A percentile compares a stretch with the other conserved stretches of the same genome.
These are phyloP conservation scores for Neurospora sp. DNA, from an alignment of 495 filamentous ascomycete species.

Conservation along the genomic window DNA sequence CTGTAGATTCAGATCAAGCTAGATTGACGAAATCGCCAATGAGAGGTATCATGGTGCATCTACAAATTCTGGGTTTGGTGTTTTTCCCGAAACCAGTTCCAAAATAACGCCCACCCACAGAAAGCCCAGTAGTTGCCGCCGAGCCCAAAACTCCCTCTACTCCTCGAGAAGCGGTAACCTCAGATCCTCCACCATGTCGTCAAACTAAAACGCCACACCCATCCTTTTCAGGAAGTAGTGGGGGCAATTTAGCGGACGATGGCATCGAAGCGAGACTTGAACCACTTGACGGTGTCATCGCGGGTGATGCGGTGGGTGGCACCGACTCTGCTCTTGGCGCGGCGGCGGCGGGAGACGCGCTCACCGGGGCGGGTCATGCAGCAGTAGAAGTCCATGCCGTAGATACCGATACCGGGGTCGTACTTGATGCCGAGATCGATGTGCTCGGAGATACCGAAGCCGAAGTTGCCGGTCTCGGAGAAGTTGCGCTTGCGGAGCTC, in stretches of 20 bases:
- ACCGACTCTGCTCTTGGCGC: constrained; percentile 77
- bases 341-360: constrained; percentile 90
- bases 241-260: constrained; percentile 68
- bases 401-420: constrained; percentile 98
- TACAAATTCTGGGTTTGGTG: constrained; percentile 9
- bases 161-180: constrained; percentile 14
- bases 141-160: constrained; percentile 8
- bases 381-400: constrained; percentile 99
- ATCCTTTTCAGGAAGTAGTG: constrained; percentile 18
- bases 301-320: constrained; percentile 84
- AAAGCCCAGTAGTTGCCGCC: not conserved
- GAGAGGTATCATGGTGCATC: constrained; percentile 11
- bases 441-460: constrained; percentile 99
- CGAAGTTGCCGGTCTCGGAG: constrained; percentile 98
- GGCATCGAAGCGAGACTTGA: constrained; percentile 99
- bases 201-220: constrained; percentile 7
- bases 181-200: constrained; percentile 15
- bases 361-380: constrained; percentile 99
- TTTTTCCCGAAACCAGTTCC: not conserved
- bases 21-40: constrained; percentile 26
- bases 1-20: constrained; percentile 36
- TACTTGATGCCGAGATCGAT: constrained; percentile 99
- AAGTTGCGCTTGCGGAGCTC: constrained; percentile 98
- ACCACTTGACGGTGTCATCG: constrained; percentile 94
- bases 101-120: constrained; percentile 14